Evolutionary conservation across 768 basidiomycete species (phyloP).

Genomic region (Amanita subjunquillea): DNA sequence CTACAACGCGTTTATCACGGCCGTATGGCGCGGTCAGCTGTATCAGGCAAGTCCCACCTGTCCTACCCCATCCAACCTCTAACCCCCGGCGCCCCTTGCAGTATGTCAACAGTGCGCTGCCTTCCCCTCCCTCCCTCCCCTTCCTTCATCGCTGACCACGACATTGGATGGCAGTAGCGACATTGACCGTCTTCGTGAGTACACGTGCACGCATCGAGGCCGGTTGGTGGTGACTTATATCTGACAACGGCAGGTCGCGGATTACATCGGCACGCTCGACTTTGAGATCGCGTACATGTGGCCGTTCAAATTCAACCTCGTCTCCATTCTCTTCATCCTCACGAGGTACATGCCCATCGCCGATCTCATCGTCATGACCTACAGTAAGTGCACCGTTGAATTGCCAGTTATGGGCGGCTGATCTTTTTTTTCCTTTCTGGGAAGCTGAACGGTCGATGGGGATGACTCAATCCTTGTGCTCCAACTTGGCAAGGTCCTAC

Average conservation of each 20-base stretch:
- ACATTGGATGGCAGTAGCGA: neutral
- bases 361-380: slow-evolving; percentile 1
- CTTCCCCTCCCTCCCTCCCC: neutral
- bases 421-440: neutral
- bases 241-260: neutral
- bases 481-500: neutral
- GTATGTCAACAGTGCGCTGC: neutral
- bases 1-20: too few species aligned
- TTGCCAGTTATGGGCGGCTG: neutral
- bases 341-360: slow-evolving; percentile 1
- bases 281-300: slow-evolving; percentile 5
- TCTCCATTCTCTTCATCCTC: neutral
- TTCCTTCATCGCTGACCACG: neutral
- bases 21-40: too few species aligned
- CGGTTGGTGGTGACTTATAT: neutral
- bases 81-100: too few species aligned
- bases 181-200: slow-evolving; percentile 1
- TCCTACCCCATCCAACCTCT: too few species aligned
- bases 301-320: slow-evolving; percentile 2
- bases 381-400: neutral
- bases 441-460: neutral
- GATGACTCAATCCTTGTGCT: slow-evolving; percentile 1
- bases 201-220: neutral
- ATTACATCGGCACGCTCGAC: slow-evolving; percentile 4
- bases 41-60: too few species aligned